Percentiles rank a stretch among this genome's conserved stretches.
Conservation (phyloP, 768 basidiomycete genomes). For the Omphalotus guepiniiformis region DNA sequence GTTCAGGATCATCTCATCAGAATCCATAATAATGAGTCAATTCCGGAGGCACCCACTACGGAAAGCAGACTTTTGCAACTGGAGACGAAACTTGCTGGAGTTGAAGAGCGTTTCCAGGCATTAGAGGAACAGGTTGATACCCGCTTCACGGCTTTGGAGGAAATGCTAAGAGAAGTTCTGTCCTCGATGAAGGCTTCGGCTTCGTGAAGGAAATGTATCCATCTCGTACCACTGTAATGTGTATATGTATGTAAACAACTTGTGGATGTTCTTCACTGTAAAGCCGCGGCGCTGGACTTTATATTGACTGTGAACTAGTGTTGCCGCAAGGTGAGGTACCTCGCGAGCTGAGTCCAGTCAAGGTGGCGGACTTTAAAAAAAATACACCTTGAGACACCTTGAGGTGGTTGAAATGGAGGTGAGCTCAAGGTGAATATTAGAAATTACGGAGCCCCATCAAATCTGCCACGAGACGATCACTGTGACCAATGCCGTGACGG, state of each 20-base stretch:
- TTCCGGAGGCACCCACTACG: background rate
- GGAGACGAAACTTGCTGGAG: background rate
- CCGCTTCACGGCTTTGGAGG: background rate
- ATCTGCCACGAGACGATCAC: background rate
- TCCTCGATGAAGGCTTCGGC: too few species aligned
- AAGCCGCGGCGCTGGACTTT: too few species aligned
- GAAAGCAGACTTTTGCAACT: background rate
- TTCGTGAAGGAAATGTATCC: too few species aligned
- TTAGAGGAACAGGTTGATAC: too few species aligned
- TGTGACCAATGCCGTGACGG: background rate
- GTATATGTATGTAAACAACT: too few species aligned
- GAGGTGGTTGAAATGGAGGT: background rate
- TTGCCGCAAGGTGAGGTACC: slow-evolving; percentile 5
- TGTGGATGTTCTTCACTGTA: too few species aligned
- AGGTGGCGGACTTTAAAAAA: background rate
- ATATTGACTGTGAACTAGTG: too few species aligned
- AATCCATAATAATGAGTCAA: background rate
- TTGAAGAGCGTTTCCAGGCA: background rate
- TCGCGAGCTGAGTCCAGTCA: background rate
- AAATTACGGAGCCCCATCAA: background rate
- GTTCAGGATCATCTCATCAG: background rate
- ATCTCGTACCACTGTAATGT: too few species aligned
- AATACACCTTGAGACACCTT: background rate
- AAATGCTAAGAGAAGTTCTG: background rate
- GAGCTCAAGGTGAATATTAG: background rate